A percentile compares a stretch with the other conserved stretches of the same genome.
Conservation (phyloP, 495 filamentous ascomycete genomes). For the Daldinia childiae region DNA sequence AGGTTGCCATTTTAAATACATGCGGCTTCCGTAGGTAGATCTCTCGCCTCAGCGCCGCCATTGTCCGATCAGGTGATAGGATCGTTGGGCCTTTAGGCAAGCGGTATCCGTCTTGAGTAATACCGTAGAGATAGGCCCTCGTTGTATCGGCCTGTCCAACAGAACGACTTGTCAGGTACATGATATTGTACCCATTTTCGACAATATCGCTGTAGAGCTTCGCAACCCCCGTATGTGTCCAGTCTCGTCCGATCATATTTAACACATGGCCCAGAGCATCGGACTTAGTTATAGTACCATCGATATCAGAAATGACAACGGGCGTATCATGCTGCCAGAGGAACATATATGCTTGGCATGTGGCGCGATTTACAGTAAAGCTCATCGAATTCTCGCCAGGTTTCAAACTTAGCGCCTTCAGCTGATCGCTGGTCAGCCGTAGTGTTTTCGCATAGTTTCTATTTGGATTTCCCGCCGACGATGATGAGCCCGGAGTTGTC, state of each 20-base stretch:
- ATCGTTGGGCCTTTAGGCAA: conserved; percentile 93
- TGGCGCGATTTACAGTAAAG: conserved; percentile 95
- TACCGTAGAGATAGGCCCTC: conserved; percentile 87
- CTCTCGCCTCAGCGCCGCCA: conserved; percentile 92
- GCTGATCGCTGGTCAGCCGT: conserved; percentile 93
- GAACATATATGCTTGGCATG: conserved; percentile 90
- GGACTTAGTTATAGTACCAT: conserved; percentile 98
- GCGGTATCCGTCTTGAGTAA: conserved; percentile 85
- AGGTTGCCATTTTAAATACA: conserved; percentile 99
- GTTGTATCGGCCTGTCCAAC: conserved; percentile 95
- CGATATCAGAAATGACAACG: conserved; percentile 97
- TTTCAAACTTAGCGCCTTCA: conserved; percentile 86
- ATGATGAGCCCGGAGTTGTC: conserved; percentile 70
- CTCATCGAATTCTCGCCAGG: conserved; percentile 89
- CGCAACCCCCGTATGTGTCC: conserved; percentile 96
- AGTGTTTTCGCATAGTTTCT: conserved; percentile 96
- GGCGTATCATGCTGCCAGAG: conserved; percentile 89
- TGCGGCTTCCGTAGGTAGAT: conserved; percentile 96
- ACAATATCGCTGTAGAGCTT: conserved; percentile 97
- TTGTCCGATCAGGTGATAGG: conserved; percentile 92
- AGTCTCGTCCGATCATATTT: conserved; percentile 97
- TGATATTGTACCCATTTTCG: conserved; percentile 96
- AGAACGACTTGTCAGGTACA: conserved; percentile 94
- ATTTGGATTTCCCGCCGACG: conserved; percentile 68
- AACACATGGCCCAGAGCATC: conserved; percentile 97